These are phyloP conservation scores for Nidularia pulvinata DNA, from an alignment of 768 basidiomycete species.

Conservation along the genomic window DNA sequence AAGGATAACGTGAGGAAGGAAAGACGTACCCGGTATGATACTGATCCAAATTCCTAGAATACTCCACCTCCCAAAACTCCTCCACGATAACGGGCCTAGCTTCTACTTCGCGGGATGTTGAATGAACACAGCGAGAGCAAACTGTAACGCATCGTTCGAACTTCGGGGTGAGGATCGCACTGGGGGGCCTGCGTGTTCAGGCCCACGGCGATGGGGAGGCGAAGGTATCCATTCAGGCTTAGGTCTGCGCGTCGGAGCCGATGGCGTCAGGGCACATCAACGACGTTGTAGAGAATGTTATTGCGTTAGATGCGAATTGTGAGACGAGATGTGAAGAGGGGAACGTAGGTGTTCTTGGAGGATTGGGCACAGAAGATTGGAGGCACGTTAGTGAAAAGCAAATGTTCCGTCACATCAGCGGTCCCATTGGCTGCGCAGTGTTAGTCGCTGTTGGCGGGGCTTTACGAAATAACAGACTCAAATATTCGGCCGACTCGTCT, in stretches of 20 bases:
- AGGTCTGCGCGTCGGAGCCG: conserved; percentile 37
- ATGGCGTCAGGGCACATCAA: conserved; percentile 60
- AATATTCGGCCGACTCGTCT: no score
- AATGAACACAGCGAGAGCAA: conserved; percentile 82
- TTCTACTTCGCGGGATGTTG: conserved; percentile 57
- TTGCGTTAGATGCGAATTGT: conserved; percentile 37
- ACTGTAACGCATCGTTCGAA: conserved; percentile 42
- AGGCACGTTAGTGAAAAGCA: no score
- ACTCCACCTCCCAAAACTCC: conserved; percentile 72
- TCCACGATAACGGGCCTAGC: conserved; percentile 59
- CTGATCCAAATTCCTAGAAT: conserved; percentile 72
- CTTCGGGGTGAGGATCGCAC: conserved; percentile 45
- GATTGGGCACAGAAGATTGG: conserved; percentile 16
- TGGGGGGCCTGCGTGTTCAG: conserved; percentile 65
- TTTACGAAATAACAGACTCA: no score
- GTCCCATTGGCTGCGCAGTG: no score
- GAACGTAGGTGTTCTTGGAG: conserved; percentile 51
- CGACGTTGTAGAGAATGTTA: conserved; percentile 61
- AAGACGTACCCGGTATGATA: conserved; percentile 71
- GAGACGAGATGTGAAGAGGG: neutral
- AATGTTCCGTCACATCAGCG: no score
- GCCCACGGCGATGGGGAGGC: conserved; percentile 54
- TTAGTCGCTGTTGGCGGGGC: no score
- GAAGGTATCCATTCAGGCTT: conserved; percentile 57
- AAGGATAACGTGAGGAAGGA: neutral